phyloP scores from a whole-genome alignment of 139 green algal genomes.

The Tetratostichococcus sp. region DNA sequence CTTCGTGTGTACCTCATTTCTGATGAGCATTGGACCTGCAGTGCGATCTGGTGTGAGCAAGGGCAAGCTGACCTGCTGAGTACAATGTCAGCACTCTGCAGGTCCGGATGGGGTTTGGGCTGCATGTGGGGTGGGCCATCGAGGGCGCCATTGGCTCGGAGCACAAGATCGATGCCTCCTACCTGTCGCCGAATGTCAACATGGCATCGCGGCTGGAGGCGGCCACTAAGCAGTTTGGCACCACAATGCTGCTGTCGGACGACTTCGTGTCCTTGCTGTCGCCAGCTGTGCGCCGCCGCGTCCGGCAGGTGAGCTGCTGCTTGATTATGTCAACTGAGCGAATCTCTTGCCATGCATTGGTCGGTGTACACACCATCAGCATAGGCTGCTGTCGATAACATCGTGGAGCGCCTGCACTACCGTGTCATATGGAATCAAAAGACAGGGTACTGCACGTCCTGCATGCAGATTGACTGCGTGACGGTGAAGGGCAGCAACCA shows the following conservation, averaged over 20 bases:
- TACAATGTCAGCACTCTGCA: slow-evolving; percentile 14
- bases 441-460: too few species aligned
- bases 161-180: slow-evolving; percentile 96
- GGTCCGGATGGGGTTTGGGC: slow-evolving; percentile 87
- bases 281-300: slow-evolving; percentile 20
- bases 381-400: too few species aligned
- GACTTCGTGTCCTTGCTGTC: slow-evolving; percentile 69
- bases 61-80: too few species aligned
- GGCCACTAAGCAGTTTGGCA: slow-evolving; percentile 92
- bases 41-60: too few species aligned
- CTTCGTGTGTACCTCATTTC: too few species aligned
- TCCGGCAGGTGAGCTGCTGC: slow-evolving; percentile 33
- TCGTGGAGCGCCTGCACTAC: too few species aligned
- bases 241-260: slow-evolving; percentile 72
- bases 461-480: slow-evolving; percentile 80
- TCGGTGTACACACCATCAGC: too few species aligned
- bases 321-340: too few species aligned
- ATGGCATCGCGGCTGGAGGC: slow-evolving; percentile 92
- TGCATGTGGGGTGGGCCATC: slow-evolving; percentile 95
- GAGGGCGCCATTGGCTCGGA: slow-evolving; percentile 91
- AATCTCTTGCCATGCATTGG: too few species aligned
- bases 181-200: slow-evolving; percentile 97
- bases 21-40: too few species aligned
- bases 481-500: slow-evolving; percentile 87
- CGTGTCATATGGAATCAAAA: too few species aligned